Evolutionary conservation across 1,139 yeast species (phyloP).

Genomic region (Sugiyamaella paludigena): DNA sequence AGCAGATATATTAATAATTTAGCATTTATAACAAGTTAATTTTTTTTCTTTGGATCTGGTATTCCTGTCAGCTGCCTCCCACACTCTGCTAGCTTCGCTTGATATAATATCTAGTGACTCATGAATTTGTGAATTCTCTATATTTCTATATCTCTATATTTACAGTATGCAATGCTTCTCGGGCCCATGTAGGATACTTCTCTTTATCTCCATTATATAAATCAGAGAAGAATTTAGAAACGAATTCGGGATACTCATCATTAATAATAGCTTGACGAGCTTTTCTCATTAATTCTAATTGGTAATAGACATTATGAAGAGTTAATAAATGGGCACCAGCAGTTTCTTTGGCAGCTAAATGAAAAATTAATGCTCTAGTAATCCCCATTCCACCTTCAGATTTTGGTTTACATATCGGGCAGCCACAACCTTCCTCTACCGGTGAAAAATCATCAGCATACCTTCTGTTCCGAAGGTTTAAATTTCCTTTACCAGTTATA

Average conservation of each 20-base stretch:
- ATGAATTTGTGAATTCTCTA: too few relatives aligned
- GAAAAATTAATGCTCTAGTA: conserved; percentile 40
- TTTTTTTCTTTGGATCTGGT: too few relatives aligned
- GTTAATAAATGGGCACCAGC: conserved; percentile 46
- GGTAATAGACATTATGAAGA: conserved; percentile 44
- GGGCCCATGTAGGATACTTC: conserved; percentile 44
- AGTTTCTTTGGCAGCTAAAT: conserved; percentile 42
- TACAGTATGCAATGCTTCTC: conserved; percentile 40
- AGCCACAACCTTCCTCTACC: conserved; percentile 42
- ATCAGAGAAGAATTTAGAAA: conserved; percentile 37
- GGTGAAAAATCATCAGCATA: conserved; percentile 40
- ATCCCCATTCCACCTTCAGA: conserved; percentile 39
- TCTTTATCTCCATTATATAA: conserved; percentile 35
- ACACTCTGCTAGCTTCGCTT: too few relatives aligned
- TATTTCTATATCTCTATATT: conserved; percentile 33
- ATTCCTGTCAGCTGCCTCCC: too few relatives aligned
- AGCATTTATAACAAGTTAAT: too few relatives aligned
- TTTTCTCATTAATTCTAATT: conserved; percentile 42
- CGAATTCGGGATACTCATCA: conserved; percentile 41
- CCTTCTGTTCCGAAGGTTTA: conserved; percentile 38
- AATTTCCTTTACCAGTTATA: conserved; percentile 40
- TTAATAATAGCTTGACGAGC: conserved; percentile 43
- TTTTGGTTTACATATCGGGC: conserved; percentile 42
- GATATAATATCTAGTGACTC: too few relatives aligned
- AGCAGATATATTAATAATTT: too few relatives aligned